Evolutionary conservation across 106 monocot genomes (phyloP), one percentile per base, ranked within the genome.

Genomic region (Acorus gramineus): DNA sequence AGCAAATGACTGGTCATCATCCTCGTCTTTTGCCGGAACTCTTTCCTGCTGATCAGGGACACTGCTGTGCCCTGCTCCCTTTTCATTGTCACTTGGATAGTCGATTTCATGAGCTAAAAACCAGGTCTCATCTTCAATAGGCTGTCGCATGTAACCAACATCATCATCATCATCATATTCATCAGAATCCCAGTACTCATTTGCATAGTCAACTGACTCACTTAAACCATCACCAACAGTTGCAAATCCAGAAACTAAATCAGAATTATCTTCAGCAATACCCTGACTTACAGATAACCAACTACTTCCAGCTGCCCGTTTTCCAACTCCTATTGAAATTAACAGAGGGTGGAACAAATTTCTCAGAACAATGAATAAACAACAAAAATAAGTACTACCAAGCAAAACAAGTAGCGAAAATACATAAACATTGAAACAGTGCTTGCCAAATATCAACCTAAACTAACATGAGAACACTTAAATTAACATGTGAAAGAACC

Each of bases 101-200:
- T 99, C 98, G 74, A 99, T 92, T 74, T 99, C 98, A 84, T 99
- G 98, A 50, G 98, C 98, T 14, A 99, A 58, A 81, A 99, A 99
- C 98, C 98, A 92, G 47, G 88, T 71, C 68, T 99, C 98, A 68
- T 99, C 98, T 79, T 99, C 98, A 73, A 99, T 89, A 73, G 92
- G 98, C 46, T 99, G 98, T 66, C 98, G 80, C 63, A 71, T 99
- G 67, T 92, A 99, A 3, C 98, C 98, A 69, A 92, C 89, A 86
- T 99, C 98, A 57, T 92, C 92, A 53, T 99, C 98, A 59, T 89
- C 98, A 61, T 86, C 92, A 74, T 99, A 99, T 64, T 99, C 92
- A 82, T 99, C 98, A 72, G 98, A 99, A 71, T 99, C 98, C 98
- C 98, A 99, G 51, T 81, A 99, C 62, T 99, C 98, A 84, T 89